Evolutionary conservation across 1,284 basidiomycete species (phyloP).

Genomic region (Moesziomyces parantarcticus): DNA sequence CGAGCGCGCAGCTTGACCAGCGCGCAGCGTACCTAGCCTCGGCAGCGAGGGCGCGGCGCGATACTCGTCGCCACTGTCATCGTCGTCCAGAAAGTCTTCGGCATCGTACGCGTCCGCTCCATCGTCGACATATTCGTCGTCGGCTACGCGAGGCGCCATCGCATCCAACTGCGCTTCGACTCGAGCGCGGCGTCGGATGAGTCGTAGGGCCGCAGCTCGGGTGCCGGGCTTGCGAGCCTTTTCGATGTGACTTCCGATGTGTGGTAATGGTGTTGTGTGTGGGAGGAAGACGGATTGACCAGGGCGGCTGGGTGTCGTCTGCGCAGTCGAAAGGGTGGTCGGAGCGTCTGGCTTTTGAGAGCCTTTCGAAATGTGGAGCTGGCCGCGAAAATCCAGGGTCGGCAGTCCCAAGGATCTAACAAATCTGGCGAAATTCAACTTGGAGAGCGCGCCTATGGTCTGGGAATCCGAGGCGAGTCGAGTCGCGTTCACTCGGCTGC

Average conservation of each 20-base stretch:
- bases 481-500: background rate
- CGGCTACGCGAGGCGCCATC: constrained; percentile 43
- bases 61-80: constrained; percentile 51
- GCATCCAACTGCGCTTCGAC: no score
- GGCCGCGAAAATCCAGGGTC: background rate
- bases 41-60: constrained; percentile 37
- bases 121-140: constrained; percentile 47
- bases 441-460: no score
- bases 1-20: constrained; percentile 10
- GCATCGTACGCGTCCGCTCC: constrained; percentile 43
- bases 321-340: background rate
- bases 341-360: background rate
- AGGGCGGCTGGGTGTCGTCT: background rate
- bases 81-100: constrained; percentile 52
- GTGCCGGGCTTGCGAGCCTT: no score
- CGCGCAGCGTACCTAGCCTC: constrained; percentile 26
- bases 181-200: no score
- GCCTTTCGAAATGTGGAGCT: background rate
- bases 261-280: constrained; percentile 1
- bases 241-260: background rate
- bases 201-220: no score
- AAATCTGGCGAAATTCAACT: background rate
- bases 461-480: constrained; percentile 5
- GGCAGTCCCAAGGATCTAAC: background rate
- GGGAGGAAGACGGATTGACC: no score